Conservation (phyloP, 768 basidiomycete species). For the Gautieria morchelliformis region DNA sequence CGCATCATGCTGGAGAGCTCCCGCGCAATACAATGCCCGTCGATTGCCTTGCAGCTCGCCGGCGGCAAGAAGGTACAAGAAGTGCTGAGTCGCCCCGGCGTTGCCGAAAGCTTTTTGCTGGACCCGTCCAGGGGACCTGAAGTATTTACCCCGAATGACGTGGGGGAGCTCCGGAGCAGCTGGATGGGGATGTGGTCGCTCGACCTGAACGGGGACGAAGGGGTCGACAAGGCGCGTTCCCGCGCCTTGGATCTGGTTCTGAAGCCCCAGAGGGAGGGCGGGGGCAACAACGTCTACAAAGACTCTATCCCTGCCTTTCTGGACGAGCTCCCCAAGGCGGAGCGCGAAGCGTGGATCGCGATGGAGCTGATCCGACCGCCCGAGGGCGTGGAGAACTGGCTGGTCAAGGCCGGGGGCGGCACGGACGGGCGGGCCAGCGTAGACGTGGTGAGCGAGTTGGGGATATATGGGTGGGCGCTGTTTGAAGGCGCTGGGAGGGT, state of each 20-base stretch:
- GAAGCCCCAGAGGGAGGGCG: slow-evolving; percentile 97
- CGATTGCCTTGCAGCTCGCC: slow-evolving; percentile 85
- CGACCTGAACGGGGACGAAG: slow-evolving; percentile 28
- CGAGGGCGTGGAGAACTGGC: slow-evolving; percentile 51
- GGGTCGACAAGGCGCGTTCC: slow-evolving; percentile 42
- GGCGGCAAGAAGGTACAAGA: slow-evolving; percentile 96
- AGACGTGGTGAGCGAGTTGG: slow-evolving; percentile 82
- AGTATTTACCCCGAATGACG: slow-evolving; percentile 27
- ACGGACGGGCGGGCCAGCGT: slow-evolving; percentile 38
- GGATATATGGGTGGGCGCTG: slow-evolving; percentile 83
- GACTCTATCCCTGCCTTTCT: slow-evolving; percentile 71
- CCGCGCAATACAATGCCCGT: slow-evolving; percentile 86
- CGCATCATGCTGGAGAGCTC: slow-evolving; percentile 76
- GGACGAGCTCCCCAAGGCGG: slow-evolving; percentile 43
- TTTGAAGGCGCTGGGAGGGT: slow-evolving; percentile 44
- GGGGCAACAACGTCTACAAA: slow-evolving; percentile 94
- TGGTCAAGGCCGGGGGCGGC: slow-evolving; percentile 58
- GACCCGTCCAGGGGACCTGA: slow-evolving; percentile 25
- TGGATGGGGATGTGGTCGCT: slow-evolving; percentile 92
- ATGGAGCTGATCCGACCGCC: slow-evolving; percentile 91
- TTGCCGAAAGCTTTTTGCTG: slow-evolving; percentile 65
- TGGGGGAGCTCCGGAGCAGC: slow-evolving; percentile 52
- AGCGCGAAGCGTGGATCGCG: slow-evolving; percentile 85
- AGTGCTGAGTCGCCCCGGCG: slow-evolving; percentile 61
- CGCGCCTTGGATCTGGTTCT: slow-evolving; percentile 59